Percentiles rank a stretch among this genome's conserved stretches.
These are phyloP conservation scores for Turnera subulata DNA, from an alignment of 345 rosid species.

Conservation along the genomic window DNA sequence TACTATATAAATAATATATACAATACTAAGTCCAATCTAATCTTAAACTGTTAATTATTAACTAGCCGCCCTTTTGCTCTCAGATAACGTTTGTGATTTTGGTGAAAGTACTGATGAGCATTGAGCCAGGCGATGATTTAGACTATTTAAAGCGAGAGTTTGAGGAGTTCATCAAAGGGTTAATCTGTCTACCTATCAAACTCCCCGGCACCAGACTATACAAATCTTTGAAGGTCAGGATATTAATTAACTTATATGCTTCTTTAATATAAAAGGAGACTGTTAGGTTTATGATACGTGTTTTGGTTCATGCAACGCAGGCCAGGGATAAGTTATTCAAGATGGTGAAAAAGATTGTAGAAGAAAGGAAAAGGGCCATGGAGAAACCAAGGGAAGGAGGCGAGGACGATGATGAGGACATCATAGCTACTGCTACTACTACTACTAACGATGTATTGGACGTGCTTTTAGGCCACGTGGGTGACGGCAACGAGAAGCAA, in stretches of 20 bases:
- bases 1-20: background rate
- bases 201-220: constrained; percentile 82
- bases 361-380: constrained; percentile 42
- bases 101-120: constrained; percentile 69
- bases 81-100: constrained; percentile 74
- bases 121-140: constrained; percentile 64
- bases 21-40: background rate
- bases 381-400: constrained; percentile 26
- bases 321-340: constrained; percentile 66
- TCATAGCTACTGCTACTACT: no score
- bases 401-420: background rate
- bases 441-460: constrained; percentile 68
- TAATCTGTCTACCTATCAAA: constrained; percentile 85
- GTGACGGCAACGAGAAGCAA: constrained; percentile 46
- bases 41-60: background rate
- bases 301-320: constrained; percentile 32
- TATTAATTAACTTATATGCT: no score
- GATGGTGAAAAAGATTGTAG: constrained; percentile 60
- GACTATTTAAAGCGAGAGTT: constrained; percentile 63
- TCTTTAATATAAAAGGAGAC: no score
- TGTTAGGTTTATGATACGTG: background rate
- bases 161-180: constrained; percentile 81
- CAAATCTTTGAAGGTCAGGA: constrained; percentile 72
- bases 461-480: constrained; percentile 49
- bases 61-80: background rate